Evolutionary conservation across 192 early-diverging fungal genomes (phyloP).

Genomic region (Phlyctochytrium arcticum): DNA sequence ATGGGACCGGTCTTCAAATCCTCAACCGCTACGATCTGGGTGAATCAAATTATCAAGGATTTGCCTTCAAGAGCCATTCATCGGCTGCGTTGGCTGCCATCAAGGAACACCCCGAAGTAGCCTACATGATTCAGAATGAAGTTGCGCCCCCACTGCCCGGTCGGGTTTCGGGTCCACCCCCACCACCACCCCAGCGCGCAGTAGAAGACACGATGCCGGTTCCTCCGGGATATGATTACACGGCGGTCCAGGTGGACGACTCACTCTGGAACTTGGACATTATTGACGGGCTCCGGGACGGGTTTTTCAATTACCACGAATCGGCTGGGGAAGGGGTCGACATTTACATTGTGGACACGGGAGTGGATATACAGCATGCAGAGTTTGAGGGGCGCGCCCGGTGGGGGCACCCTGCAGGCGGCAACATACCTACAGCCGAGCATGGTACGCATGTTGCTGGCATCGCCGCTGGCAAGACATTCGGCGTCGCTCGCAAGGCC

Average conservation of each 20-base stretch:
- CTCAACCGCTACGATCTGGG: constrained; percentile 12
- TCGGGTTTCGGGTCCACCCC: constrained; percentile 19
- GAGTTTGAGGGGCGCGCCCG: constrained; percentile 47
- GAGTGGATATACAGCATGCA: constrained; percentile 38
- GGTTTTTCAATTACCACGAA: too few relatives aligned
- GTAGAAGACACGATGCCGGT: too few relatives aligned
- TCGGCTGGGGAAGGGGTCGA: constrained; percentile 9
- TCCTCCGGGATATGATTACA: too few relatives aligned
- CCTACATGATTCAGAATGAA: too few relatives aligned
- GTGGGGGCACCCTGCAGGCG: constrained; percentile 33
- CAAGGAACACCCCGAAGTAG: constrained; percentile 28
- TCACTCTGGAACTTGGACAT: constrained; percentile 53
- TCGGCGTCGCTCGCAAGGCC: constrained; percentile 57
- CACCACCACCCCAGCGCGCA: too few relatives aligned
- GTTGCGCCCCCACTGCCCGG: too few relatives aligned
- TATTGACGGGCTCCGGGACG: too few relatives aligned
- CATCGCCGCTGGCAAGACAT: constrained; percentile 33
- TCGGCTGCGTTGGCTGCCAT: background rate
- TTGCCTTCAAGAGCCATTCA: constrained; percentile 6
- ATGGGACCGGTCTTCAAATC: too few relatives aligned
- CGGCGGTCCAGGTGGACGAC: background rate
- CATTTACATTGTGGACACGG: constrained; percentile 36
- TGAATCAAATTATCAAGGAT: constrained; percentile 5
- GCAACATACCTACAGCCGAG: constrained; percentile 39
- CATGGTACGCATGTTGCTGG: constrained; percentile 54